Evolutionary conservation across 371 early-diverging fungal species (phyloP).

Genomic region (Mortierella sp.): DNA sequence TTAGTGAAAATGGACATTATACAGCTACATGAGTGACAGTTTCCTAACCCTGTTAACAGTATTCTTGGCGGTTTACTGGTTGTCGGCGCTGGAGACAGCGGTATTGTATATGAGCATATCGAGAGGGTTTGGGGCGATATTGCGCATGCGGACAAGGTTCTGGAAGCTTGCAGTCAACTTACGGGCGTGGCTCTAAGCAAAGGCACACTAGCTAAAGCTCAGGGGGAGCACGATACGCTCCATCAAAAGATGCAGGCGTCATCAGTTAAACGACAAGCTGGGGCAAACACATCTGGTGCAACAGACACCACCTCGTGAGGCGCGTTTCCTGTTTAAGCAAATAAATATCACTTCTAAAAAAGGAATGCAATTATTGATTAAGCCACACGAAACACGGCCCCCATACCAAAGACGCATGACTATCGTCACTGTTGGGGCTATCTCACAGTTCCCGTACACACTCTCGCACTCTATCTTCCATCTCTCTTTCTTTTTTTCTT

Average conservation of each 20-base stretch:
- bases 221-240: slow-evolving; percentile 25
- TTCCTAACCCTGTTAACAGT: neutral
- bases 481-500: neutral
- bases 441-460: neutral
- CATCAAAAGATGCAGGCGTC: slow-evolving; percentile 43
- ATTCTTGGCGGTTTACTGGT: slow-evolving; percentile 47
- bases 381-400: too few species aligned
- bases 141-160: slow-evolving; percentile 41
- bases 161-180: slow-evolving; percentile 42
- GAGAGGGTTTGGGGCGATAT: slow-evolving; percentile 57
- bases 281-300: neutral
- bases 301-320: neutral
- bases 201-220: slow-evolving; percentile 21
- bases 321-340: too few species aligned
- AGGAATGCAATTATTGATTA: too few species aligned
- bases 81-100: slow-evolving; percentile 19
- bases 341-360: neutral
- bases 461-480: neutral
- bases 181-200: slow-evolving; percentile 26
- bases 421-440: neutral
- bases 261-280: slow-evolving; percentile 10
- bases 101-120: slow-evolving; percentile 52
- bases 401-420: neutral
- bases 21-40: too few species aligned
- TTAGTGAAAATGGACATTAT: too few species aligned